phyloP scores from a whole-genome alignment of 2,329 filamentous ascomycete genomes.

The Aspergillus vadensis region DNA sequence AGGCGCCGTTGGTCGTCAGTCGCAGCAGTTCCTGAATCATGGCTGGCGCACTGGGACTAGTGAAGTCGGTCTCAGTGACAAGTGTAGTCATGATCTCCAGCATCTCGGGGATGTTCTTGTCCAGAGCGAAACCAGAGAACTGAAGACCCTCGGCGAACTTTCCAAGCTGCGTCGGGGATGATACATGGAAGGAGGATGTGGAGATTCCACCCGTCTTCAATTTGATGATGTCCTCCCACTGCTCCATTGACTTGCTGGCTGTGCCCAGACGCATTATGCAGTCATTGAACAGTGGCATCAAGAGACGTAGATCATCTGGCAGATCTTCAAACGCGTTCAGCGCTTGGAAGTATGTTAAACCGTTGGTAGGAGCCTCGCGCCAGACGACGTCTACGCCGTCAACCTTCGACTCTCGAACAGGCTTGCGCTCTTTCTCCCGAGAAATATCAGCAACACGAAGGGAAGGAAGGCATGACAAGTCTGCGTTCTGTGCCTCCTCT shows the following conservation, averaged over 20 bases:
- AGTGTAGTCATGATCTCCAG: slow-evolving; percentile 80
- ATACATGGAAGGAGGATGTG: slow-evolving; percentile 78
- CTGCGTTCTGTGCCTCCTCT: slow-evolving; percentile 78
- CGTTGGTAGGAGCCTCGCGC: slow-evolving; percentile 91
- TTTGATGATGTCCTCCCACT: slow-evolving; percentile 94
- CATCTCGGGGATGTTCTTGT: slow-evolving; percentile 89
- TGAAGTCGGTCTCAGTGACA: slow-evolving; percentile 86
- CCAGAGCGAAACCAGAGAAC: slow-evolving; percentile 83
- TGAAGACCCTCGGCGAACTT: slow-evolving; percentile 77
- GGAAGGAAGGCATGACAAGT: slow-evolving; percentile 84
- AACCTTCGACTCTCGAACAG: slow-evolving; percentile 59
- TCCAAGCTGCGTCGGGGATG: slow-evolving; percentile 72
- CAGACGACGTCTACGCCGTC: slow-evolving; percentile 75
- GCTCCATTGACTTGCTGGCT: slow-evolving; percentile 83
- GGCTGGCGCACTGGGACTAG: slow-evolving; percentile 74
- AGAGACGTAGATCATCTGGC: slow-evolving; percentile 77
- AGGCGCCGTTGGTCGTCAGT: slow-evolving; percentile 80
- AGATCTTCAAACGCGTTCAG: slow-evolving; percentile 78
- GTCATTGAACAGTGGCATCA: slow-evolving; percentile 89
- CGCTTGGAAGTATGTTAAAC: slow-evolving; percentile 91
- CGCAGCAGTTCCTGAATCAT: slow-evolving; percentile 87
- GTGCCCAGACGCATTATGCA: slow-evolving; percentile 92
- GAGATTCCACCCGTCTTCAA: slow-evolving; percentile 91
- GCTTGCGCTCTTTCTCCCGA: slow-evolving; percentile 72
- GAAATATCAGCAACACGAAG: slow-evolving; percentile 89